phyloP scores from a whole-genome alignment of 257 asterid genomes.

The Rhazya stricta region DNA sequence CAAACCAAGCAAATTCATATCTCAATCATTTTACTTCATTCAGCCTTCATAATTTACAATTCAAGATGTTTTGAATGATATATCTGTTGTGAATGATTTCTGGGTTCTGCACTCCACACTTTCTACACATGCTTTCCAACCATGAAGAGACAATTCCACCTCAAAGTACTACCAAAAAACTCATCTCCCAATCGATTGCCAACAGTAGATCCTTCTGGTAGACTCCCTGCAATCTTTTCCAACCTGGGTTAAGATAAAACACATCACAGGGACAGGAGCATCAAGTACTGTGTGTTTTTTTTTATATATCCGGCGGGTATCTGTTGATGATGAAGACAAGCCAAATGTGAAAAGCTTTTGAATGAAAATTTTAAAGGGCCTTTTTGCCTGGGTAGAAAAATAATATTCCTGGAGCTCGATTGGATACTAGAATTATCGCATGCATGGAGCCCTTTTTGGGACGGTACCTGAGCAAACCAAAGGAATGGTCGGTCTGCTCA shows the following conservation, averaged over 20 bases:
- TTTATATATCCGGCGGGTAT: too few species aligned
- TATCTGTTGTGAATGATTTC: neutral
- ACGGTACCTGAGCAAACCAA: neutral
- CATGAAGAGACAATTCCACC: too few species aligned
- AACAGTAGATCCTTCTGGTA: too few species aligned
- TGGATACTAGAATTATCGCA: neutral
- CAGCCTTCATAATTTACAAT: too few species aligned
- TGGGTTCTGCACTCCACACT: too few species aligned
- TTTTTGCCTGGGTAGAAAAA: neutral
- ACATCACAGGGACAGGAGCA: too few species aligned
- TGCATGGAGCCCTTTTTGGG: neutral
- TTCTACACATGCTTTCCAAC: neutral
- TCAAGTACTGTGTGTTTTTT: too few species aligned
- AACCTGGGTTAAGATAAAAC: too few species aligned
- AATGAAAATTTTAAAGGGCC: neutral
- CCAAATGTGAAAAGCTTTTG: neutral
- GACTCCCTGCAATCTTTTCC: too few species aligned
- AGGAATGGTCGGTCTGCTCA: slow-evolving; percentile 1
- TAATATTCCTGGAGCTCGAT: neutral
- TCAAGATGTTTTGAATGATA: too few species aligned
- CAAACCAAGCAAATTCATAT: neutral
- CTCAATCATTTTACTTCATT: neutral
- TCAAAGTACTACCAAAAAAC: too few species aligned
- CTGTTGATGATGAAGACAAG: neutral
- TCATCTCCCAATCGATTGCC: too few species aligned